phyloP scores from a whole-genome alignment of 495 filamentous ascomycete species.

The Letharia columbiana region DNA sequence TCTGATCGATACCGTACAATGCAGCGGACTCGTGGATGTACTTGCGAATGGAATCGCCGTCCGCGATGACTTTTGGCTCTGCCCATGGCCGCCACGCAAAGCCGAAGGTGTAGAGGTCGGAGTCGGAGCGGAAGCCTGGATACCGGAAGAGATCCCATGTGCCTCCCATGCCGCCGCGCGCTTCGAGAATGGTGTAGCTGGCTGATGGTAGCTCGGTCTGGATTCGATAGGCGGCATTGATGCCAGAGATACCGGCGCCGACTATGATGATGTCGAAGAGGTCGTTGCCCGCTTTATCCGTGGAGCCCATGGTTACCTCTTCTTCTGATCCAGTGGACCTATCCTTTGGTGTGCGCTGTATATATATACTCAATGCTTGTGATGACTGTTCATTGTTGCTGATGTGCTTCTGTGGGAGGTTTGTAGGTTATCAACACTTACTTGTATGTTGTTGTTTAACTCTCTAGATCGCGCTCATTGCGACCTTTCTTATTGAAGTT shows the following conservation, averaged over 20 bases:
- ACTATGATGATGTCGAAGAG: slow-evolving; percentile 14
- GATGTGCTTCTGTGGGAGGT: background rate
- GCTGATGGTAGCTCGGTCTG: slow-evolving; percentile 6
- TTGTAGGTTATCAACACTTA: background rate
- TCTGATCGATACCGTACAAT: slow-evolving; percentile 3
- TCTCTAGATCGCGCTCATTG: too few relatives aligned
- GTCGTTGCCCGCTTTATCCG: background rate
- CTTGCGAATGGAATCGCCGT: slow-evolving; percentile 9
- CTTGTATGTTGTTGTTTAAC: background rate
- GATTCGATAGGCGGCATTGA: slow-evolving; percentile 13
- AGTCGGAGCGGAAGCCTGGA: slow-evolving; percentile 15
- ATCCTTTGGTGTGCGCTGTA: background rate
- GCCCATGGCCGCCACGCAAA: slow-evolving; percentile 13
- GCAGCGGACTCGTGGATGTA: slow-evolving; percentile 11
- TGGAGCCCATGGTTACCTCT: background rate
- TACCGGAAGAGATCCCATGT: slow-evolving; percentile 16
- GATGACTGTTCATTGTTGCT: background rate
- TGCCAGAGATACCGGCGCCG: slow-evolving; percentile 13
- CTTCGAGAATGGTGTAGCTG: slow-evolving; percentile 13
- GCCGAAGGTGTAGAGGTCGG: slow-evolving; percentile 14
- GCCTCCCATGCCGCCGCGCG: slow-evolving; percentile 10
- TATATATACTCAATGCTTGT: background rate
- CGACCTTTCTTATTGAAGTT: too few relatives aligned
- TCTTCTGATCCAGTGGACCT: background rate
- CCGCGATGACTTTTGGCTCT: slow-evolving; percentile 1